These are phyloP conservation scores for Globisporangium paddicum DNA, from an alignment of 352 stramenopile species.

Conservation along the genomic window DNA sequence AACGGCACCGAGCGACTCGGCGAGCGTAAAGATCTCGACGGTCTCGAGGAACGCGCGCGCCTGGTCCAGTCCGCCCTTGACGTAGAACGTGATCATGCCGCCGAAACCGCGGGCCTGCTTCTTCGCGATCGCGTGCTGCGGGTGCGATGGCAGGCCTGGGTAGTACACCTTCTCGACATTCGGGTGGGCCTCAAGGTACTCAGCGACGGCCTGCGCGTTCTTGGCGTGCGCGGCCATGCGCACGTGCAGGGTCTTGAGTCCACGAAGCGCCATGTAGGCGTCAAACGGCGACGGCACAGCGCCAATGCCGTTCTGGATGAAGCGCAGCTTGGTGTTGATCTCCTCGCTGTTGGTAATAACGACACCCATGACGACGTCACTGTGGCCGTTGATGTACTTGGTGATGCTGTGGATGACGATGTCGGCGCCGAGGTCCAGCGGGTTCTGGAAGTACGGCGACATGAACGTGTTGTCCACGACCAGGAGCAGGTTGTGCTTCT, in stretches of 20 bases:
- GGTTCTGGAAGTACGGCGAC: conserved; percentile 92
- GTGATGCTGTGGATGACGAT: conserved; percentile 93
- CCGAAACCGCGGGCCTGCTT: conserved; percentile 71
- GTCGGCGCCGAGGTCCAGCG: conserved; percentile 89
- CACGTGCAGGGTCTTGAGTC: conserved; percentile 94
- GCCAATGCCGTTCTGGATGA: conserved; percentile 93
- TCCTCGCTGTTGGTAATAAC: conserved; percentile 91
- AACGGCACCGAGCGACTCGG: conserved; percentile 94
- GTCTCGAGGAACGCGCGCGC: conserved; percentile 91
- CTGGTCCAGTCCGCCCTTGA: conserved; percentile 82
- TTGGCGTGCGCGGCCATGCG: conserved; percentile 93
- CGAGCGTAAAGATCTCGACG: conserved; percentile 91
- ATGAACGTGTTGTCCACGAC: conserved; percentile 95
- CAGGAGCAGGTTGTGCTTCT: conserved; percentile 86
- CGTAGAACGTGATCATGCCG: conserved; percentile 92
- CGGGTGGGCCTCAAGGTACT: conserved; percentile 86
- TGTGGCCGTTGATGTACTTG: conserved; percentile 97
- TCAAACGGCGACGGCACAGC: conserved; percentile 92
- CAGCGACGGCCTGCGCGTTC: conserved; percentile 90
- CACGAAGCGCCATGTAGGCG: conserved; percentile 92
- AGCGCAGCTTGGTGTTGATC: conserved; percentile 92
- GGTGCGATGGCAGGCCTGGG: conserved; percentile 87
- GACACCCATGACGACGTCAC: conserved; percentile 91
- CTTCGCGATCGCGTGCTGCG: conserved; percentile 86
- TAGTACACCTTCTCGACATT: conserved; percentile 92